Base-by-base conservation (phyloP, 805 yeast species). In the Kazachstania psychrophila region DNA sequence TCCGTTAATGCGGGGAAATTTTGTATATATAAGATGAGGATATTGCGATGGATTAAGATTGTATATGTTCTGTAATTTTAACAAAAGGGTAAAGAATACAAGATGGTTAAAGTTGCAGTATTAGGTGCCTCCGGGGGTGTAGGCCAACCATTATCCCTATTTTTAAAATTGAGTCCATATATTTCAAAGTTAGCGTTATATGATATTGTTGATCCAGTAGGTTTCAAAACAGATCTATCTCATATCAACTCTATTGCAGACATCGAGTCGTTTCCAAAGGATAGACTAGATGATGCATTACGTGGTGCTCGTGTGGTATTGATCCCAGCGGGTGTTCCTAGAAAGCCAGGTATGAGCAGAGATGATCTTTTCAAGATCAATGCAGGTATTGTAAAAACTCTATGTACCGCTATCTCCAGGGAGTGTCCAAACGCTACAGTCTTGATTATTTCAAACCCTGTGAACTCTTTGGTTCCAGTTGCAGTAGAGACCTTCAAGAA, bases 261-360 rank as follows among this genome's bases (percentile, higher is more conserved):
- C 40, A 95, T 88, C 52, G 72, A 69, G 49, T 96, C 96, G 47
- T 88, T 72, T 72, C 71, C 83, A 40, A 94, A 95, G 51, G 94
- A 83, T 47, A 72, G 77, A 43, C 68, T 67, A 52, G 70, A 70
- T 40, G 69, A 69, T 48, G 89, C 96, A 36, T 76, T 88, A 48
- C 76, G 72, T 43, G 75, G 70, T 48, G 67, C 73, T 37, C 85
- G 79, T 49, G 81, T 88, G 42, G 82, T 88, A 46, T 75, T 88
- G 47, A 84, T 88, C 65, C 96, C 96, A 60, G 96, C 96, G 38
- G 96, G 96, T 71, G 92, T 88, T 41, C 96, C 94, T 70, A 84
- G 94, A 77, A 88, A 87, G 71, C 96, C 96, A 50, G 96, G 96
- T 64, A 88, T 88, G 96, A 85, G 96, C 58, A 82, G 96, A 73